phyloP scores from a whole-genome alignment of 768 basidiomycete genomes.

The Suillus fuscotomentosus region DNA sequence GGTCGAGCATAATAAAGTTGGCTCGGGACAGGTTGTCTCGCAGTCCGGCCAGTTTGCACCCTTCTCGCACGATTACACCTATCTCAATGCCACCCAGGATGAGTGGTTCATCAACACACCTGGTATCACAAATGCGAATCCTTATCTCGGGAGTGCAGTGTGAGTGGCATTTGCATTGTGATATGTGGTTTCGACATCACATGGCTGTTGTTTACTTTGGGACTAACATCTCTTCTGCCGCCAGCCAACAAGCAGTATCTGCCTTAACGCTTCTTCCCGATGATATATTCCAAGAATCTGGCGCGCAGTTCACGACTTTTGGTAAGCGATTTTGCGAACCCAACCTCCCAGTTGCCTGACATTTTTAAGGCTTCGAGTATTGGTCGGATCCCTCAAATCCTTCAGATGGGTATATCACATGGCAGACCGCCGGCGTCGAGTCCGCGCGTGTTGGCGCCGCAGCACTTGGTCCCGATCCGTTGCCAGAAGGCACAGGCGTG shows the following conservation, averaged over 20 bases:
- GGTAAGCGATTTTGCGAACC: slow-evolving; percentile 31
- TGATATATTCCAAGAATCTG: slow-evolving; percentile 55
- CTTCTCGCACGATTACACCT: slow-evolving; percentile 46
- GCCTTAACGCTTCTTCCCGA: slow-evolving; percentile 40
- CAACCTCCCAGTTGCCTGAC: background rate
- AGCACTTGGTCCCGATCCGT: slow-evolving; percentile 49
- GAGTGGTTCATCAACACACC: slow-evolving; percentile 35
- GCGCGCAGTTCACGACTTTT: slow-evolving; percentile 47
- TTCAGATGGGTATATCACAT: slow-evolving; percentile 65
- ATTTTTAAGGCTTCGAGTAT: slow-evolving; percentile 68
- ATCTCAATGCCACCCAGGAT: slow-evolving; percentile 32
- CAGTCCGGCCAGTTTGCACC: slow-evolving; percentile 75
- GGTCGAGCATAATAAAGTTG: slow-evolving; percentile 60
- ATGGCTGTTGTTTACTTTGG: background rate
- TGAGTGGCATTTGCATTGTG: slow-evolving; percentile 15
- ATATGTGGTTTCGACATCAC: background rate
- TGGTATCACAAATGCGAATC: slow-evolving; percentile 33
- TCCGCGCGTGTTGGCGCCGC: slow-evolving; percentile 49
- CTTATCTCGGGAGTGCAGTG: slow-evolving; percentile 52
- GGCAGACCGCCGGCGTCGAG: slow-evolving; percentile 61
- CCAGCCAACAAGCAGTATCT: slow-evolving; percentile 49
- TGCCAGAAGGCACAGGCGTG: slow-evolving; percentile 43
- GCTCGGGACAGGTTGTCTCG: slow-evolving; percentile 57
- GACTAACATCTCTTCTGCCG: background rate
- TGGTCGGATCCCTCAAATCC: slow-evolving; percentile 58